A percentile compares a stretch with the other conserved stretches of the same genome.
phyloP scores from a whole-genome alignment of 2,329 filamentous ascomycete genomes.

The Xylariaceae sp. region DNA sequence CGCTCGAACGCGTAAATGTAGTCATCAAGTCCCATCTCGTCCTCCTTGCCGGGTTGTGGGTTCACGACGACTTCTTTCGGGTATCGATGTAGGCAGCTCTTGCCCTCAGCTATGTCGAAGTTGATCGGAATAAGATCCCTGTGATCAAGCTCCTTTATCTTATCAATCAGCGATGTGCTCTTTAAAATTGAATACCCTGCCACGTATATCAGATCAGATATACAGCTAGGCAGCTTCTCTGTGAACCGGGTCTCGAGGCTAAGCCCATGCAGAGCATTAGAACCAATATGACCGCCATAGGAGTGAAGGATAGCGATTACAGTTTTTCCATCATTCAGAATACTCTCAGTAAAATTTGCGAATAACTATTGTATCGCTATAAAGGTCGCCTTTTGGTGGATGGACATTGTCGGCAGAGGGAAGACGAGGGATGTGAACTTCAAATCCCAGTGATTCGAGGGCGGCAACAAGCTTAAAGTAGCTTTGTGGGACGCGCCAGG shows the following conservation, averaged over 20 bases:
- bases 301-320: conserved; percentile 22
- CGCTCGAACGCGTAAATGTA: neutral
- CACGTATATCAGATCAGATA: conserved; percentile 24
- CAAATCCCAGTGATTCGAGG: conserved; percentile 5
- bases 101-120: conserved; percentile 13
- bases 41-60: neutral
- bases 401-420: conserved; percentile 13
- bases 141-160: conserved; percentile 8
- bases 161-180: conserved; percentile 7
- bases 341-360: conserved; percentile 15
- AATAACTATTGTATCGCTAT: conserved; percentile 17
- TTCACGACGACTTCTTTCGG: neutral
- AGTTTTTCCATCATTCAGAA: conserved; percentile 15
- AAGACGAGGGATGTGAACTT: conserved; percentile 10
- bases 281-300: conserved; percentile 26
- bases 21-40: neutral
- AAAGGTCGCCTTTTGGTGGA: conserved; percentile 21
- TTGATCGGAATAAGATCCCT: conserved; percentile 1
- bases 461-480: conserved; percentile 4
- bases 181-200: conserved; percentile 4
- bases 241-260: conserved; percentile 8
- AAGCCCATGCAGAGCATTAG: conserved; percentile 20
- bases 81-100: conserved; percentile 6
- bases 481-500: conserved; percentile 8
- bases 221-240: conserved; percentile 15